phyloP scores from a whole-genome alignment of 2,329 filamentous ascomycete species.

The Microsporum ferrugineum region DNA sequence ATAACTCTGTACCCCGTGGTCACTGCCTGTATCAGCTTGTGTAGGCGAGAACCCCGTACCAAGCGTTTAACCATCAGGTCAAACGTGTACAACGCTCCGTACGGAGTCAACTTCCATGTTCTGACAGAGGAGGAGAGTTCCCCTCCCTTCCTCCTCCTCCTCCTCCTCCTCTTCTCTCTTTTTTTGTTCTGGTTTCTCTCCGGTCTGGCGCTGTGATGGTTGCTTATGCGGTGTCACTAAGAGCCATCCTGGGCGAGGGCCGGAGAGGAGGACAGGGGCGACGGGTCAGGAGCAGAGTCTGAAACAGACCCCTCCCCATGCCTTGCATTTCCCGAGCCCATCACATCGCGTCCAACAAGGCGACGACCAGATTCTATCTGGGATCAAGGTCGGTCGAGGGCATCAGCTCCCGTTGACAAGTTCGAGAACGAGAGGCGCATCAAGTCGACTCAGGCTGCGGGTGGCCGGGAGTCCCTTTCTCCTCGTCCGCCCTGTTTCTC shows the following conservation, averaged over 20 bases:
- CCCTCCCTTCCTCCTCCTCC: too few relatives aligned
- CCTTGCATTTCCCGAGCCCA: neutral
- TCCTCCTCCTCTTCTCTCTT: too few relatives aligned
- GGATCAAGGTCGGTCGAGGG: neutral
- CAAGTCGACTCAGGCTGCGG: too few relatives aligned
- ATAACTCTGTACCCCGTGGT: too few relatives aligned
- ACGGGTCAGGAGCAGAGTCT: constrained; percentile 3
- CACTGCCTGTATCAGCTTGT: too few relatives aligned
- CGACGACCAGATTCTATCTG: neutral
- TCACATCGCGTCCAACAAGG: neutral
- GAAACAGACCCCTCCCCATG: constrained; percentile 1
- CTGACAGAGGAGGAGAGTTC: neutral
- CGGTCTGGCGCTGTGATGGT: neutral
- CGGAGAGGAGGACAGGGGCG: neutral
- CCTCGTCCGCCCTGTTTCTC: too few relatives aligned
- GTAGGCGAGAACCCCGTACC: too few relatives aligned
- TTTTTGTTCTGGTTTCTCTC: too few relatives aligned
- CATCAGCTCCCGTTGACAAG: too few relatives aligned
- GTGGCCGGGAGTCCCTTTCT: too few relatives aligned
- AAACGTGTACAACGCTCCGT: neutral
- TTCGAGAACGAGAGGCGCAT: too few relatives aligned
- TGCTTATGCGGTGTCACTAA: neutral
- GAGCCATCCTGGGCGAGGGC: neutral
- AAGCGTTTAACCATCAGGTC: neutral
- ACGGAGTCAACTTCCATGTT: too few relatives aligned